Conservation (phyloP, 352 stramenopile species). For the Blastocystis sp. region DNA sequence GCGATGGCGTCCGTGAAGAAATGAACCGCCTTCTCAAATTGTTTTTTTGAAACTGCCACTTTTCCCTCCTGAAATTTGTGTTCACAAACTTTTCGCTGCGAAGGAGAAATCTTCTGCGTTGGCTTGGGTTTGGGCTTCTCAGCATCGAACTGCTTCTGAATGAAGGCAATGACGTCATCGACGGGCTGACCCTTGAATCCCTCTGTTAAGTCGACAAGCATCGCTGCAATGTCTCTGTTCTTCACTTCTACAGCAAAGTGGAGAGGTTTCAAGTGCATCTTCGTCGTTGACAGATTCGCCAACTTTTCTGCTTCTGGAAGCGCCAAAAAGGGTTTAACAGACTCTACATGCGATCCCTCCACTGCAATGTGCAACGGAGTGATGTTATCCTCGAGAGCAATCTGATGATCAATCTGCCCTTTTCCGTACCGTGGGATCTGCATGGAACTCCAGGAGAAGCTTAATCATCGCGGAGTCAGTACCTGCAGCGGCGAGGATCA, state of each 20-base stretch:
- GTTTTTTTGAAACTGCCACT: background rate
- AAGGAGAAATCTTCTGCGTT: background rate
- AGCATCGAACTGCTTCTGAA: slow-evolving; percentile 47
- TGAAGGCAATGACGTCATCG: background rate
- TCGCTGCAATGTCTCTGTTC: background rate
- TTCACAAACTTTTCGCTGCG: slow-evolving; percentile 23
- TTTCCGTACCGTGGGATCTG: background rate
- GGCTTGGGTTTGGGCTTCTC: background rate
- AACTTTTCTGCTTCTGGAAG: slow-evolving; percentile 12
- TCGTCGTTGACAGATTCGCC: background rate
- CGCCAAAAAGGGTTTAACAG: slow-evolving; percentile 11
- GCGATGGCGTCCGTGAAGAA: background rate
- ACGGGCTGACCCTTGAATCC: slow-evolving; percentile 21
- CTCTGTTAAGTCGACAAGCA: slow-evolving; percentile 1
- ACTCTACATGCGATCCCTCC: slow-evolving; percentile 18
- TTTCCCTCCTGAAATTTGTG: slow-evolving; percentile 19
- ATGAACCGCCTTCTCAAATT: background rate
- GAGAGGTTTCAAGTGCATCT: slow-evolving; percentile 40
- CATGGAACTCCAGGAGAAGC: background rate
- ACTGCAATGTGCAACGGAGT: slow-evolving; percentile 21
- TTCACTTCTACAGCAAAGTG: slow-evolving; percentile 46
- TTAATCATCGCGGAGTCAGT: slow-evolving; percentile 21
- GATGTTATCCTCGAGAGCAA: slow-evolving; percentile 43
- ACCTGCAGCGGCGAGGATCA: slow-evolving; percentile 13
- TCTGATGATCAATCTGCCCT: background rate